These are phyloP conservation scores for Saccharomycopsis sp. DNA, from an alignment of 805 yeast genomes.

Conservation along the genomic window DNA sequence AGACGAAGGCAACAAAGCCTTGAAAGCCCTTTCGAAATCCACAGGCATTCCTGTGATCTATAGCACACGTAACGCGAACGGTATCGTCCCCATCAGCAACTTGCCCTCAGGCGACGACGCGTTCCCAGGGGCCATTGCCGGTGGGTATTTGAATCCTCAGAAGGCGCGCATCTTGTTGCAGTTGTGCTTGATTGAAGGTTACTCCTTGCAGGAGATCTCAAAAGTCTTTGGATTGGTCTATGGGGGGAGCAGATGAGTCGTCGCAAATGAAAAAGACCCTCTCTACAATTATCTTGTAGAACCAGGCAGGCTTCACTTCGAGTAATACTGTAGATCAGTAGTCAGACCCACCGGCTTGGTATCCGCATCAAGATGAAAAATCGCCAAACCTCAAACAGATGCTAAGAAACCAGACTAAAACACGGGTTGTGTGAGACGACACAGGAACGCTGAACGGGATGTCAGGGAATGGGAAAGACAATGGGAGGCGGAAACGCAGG, in stretches of 20 bases:
- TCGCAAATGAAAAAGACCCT: not conserved
- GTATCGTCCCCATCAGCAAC: conserved; percentile 52
- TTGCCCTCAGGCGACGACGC: conserved; percentile 19
- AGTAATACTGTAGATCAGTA: not conserved
- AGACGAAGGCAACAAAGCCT: conserved; percentile 37
- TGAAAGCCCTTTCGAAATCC: conserved; percentile 32
- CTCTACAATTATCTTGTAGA: not conserved
- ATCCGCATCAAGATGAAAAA: not conserved
- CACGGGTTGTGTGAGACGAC: not conserved
- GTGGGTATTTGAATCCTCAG: conserved; percentile 44
- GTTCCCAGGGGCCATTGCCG: conserved; percentile 33
- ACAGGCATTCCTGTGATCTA: conserved; percentile 45
- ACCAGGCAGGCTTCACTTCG: not conserved
- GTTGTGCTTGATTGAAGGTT: conserved; percentile 36
- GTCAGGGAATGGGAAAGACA: no score
- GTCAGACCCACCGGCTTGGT: not conserved
- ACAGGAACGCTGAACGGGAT: no score
- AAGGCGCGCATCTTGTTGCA: conserved; percentile 43
- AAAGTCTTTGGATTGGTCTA: conserved; percentile 42
- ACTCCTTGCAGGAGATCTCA: conserved; percentile 33
- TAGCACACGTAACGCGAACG: conserved; percentile 62
- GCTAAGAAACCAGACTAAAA: not conserved
- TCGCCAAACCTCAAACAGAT: not conserved
- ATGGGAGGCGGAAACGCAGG: no score
- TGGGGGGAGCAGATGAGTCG: conserved; percentile 32